Percentiles rank a stretch among this genome's conserved stretches.
Evolutionary conservation across 768 basidiomycete genomes (phyloP).

Genomic region (Mycena sanguinolenta): DNA sequence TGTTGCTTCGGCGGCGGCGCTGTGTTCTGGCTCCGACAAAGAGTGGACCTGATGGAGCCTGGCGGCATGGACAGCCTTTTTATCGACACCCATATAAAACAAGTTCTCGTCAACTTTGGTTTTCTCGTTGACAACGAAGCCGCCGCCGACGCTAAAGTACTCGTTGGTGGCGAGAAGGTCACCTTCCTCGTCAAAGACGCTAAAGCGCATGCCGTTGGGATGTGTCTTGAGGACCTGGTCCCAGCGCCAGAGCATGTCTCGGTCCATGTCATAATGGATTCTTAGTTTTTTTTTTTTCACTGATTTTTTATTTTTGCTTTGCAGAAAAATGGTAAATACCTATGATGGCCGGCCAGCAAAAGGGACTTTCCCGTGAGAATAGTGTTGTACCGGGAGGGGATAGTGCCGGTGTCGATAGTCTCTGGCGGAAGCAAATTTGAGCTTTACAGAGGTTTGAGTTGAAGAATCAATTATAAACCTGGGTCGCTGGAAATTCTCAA

Average conservation of each 20-base stretch:
- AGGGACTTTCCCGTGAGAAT: conserved; percentile 78
- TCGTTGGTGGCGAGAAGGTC: conserved; percentile 93
- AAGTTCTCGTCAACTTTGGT: conserved; percentile 96
- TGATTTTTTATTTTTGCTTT: not conserved
- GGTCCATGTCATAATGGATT: conserved; percentile 90
- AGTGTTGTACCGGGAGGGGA: conserved; percentile 78
- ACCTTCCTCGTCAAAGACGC: conserved; percentile 84
- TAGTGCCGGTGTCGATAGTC: conserved; percentile 90
- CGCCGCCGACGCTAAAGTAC: conserved; percentile 95
- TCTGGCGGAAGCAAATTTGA: too few species aligned
- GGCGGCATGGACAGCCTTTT: conserved; percentile 82
- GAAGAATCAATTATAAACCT: too few species aligned
- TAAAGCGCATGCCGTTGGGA: conserved; percentile 95
- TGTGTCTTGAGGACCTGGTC: conserved; percentile 91
- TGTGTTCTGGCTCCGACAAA: conserved; percentile 45
- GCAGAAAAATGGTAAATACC: not conserved
- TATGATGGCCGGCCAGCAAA: conserved; percentile 76
- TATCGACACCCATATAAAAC: conserved; percentile 94
- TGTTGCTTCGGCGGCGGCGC: conserved; percentile 29
- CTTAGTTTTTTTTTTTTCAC: conserved; percentile 39
- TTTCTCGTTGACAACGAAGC: conserved; percentile 95
- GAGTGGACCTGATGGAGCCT: conserved; percentile 77
- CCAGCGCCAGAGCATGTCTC: conserved; percentile 91
- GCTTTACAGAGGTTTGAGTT: too few species aligned
- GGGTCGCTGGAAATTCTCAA: conserved; percentile 76